Base-by-base conservation (phyloP, 2,329 filamentous ascomycete genomes). In the Aspergillus quadrilineatus region DNA sequence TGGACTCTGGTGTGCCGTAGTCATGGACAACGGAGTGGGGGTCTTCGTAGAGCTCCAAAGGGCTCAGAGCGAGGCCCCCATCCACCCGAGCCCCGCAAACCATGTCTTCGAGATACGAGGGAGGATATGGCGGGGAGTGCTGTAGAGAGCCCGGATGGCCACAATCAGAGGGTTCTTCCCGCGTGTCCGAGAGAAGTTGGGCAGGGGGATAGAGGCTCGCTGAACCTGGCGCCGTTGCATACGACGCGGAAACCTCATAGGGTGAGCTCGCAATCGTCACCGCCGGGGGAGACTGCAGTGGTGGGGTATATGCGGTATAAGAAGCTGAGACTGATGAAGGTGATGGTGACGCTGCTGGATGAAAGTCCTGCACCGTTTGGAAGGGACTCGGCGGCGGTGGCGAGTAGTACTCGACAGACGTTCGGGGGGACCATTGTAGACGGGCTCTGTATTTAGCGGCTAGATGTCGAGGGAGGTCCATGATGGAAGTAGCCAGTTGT, bases 401-500 rank as follows among this genome's bases (percentile, higher is more conserved):
- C 4, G 72, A 72, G 56, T 72, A 73, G 44, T 72, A 67, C 46
- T 75, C 73, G 30, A 75, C 62, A 0, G 73, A 74, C 3, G 66
- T 62, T 49, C 67, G 70, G 17, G 72, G 69, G 0, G 72, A 73
- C 85, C 85, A 89, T 47, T 87, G 85, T 79, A 90, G 86, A 62
- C 86, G 83, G 36, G 77, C 79, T 64, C 87, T 85, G 73, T 92
- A 91, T 65, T 86, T 84, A 56, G 79, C 77, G 54, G 89, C 85
- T 46, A 85, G 85, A 63, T 89, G 82, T 54, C 89, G 85, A 15
- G 89, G 88, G 60, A 87, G 86, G 64, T 89, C 85, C 85, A 91
- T 89, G 43, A 92, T 79, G 4, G 79, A 77, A 59, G 89, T 73
- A 9, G 86, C 85, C 30, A 85, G 83, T 66, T 86, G 83, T 42